Percentiles rank a stretch among this genome's conserved stretches.
Conservation (phyloP, 805 yeast genomes). For the Metschnikowia bowlesiae region DNA sequence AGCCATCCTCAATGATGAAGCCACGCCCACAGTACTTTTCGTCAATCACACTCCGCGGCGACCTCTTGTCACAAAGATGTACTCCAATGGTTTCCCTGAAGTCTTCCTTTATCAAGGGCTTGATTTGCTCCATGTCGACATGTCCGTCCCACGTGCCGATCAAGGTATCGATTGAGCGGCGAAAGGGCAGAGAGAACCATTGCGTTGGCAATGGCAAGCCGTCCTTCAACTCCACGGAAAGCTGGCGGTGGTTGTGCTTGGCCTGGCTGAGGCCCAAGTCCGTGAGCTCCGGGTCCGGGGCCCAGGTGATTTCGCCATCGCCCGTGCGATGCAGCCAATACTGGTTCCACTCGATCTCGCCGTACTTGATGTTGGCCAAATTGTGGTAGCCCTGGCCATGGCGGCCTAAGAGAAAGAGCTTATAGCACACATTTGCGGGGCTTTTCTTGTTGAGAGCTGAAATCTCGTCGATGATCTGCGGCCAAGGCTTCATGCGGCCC, state of each 20-base stretch:
- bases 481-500: conserved; percentile 34
- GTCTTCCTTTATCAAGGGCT: conserved; percentile 42
- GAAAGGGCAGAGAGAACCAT: conserved; percentile 48
- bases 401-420: conserved; percentile 45
- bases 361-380: conserved; percentile 42
- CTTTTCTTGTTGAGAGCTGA: conserved; percentile 31
- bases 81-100: conserved; percentile 48
- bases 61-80: conserved; percentile 48
- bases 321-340: conserved; percentile 42
- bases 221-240: conserved; percentile 34
- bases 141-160: conserved; percentile 43
- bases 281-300: conserved; percentile 50
- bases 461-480: conserved; percentile 20
- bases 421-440: conserved; percentile 31
- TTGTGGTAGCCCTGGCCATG: conserved; percentile 57
- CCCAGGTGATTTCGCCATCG: conserved; percentile 47
- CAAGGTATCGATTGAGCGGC: conserved; percentile 49
- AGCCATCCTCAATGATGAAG: conserved; percentile 41
- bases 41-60: conserved; percentile 32
- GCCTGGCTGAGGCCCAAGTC: conserved; percentile 44
- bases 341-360: conserved; percentile 43
- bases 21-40: conserved; percentile 38
- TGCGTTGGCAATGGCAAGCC: conserved; percentile 31
- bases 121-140: conserved; percentile 17
- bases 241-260: conserved; percentile 36